Base-by-base conservation (phyloP, 768 basidiomycete genomes). In the Kwoniella heveanensis region DNA sequence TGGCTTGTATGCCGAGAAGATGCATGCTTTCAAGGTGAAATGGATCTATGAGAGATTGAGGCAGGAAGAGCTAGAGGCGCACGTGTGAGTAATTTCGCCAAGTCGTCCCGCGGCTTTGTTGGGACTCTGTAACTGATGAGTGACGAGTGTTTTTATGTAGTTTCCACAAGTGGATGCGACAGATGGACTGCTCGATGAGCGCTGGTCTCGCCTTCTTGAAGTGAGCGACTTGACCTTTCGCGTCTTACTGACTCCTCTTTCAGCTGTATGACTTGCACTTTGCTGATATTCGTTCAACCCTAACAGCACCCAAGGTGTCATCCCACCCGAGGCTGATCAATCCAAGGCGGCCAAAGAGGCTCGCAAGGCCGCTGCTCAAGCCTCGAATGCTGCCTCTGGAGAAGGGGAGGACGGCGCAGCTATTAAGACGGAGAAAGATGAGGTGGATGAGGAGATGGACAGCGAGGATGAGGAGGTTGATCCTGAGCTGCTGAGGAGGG, bases 41-140 rank as follows among this genome's bases (percentile, higher is more conserved):
- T 85, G 86, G 67, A 95, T 99, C 30, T 97, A 97, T 73, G 84
- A 88, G 67, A 86, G 86, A 66, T 90, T 98, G 88, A 86, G 92
- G 51, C 82, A 84, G 64, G 87, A 92, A 26, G 96, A 99, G 79
- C 87, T 90, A 65, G 84, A 83, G 19, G 83, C 85, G 69, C 89
- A 87, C 60, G 81, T 90, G 91, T 92, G 71, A 65, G 92, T 85
- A 10, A 21, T 55, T 13, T 13, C 32, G 32, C 13, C 32, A 6
- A 32, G 5, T 13, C 7, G 13, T 32, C n/a, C n/a, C 32, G 32
- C 49, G 29, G n/a, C 39, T 27, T 21, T 21, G 29, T 30, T n/a
- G 49, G 47, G 21, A 24, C 26, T 46, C 15, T 39, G 30, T 3
- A 54, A 47, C 54, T 55, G 15, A 62, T 24, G 2, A 17, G 2